A percentile compares a stretch with the other conserved stretches of the same genome.
phyloP scores from a whole-genome alignment of 106 monocot genomes.

The Gastrodia elata region DNA sequence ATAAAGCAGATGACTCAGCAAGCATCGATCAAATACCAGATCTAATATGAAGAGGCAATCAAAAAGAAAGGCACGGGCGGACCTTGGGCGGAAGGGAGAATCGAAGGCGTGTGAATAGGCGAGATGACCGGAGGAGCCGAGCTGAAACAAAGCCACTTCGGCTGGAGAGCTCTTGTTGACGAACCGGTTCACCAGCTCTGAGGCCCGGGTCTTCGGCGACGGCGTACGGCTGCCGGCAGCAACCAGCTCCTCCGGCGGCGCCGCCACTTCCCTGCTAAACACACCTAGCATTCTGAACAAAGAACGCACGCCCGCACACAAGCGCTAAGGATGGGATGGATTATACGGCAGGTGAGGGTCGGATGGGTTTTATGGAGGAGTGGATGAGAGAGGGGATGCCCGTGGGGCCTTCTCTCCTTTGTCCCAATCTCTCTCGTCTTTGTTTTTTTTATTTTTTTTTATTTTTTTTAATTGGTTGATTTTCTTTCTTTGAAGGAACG shows the following conservation, averaged over 20 bases:
- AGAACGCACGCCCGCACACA: neutral
- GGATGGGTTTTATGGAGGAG: neutral
- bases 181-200: slow-evolving; percentile 58
- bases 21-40: neutral
- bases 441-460: neutral
- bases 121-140: slow-evolving; percentile 43
- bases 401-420: neutral
- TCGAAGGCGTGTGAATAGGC: slow-evolving; percentile 56
- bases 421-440: neutral
- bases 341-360: neutral
- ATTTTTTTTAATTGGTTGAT: neutral
- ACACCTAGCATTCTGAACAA: slow-evolving; percentile 63
- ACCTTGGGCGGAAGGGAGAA: slow-evolving; percentile 68
- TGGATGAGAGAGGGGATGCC: neutral
- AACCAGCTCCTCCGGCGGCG: slow-evolving; percentile 74
- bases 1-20: neutral
- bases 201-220: slow-evolving; percentile 79
- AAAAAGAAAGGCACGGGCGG: neutral
- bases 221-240: slow-evolving; percentile 87
- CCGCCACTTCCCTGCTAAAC: slow-evolving; percentile 75
- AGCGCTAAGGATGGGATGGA: neutral
- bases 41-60: neutral
- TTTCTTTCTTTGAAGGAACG: too few species aligned
- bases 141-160: slow-evolving; percentile 46
- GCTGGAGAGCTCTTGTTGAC: slow-evolving; percentile 4